Evolutionary conservation across 179 eudicot species (phyloP), one percentile per base, ranked within the genome.

Genomic region (Spergularia azorica): DNA sequence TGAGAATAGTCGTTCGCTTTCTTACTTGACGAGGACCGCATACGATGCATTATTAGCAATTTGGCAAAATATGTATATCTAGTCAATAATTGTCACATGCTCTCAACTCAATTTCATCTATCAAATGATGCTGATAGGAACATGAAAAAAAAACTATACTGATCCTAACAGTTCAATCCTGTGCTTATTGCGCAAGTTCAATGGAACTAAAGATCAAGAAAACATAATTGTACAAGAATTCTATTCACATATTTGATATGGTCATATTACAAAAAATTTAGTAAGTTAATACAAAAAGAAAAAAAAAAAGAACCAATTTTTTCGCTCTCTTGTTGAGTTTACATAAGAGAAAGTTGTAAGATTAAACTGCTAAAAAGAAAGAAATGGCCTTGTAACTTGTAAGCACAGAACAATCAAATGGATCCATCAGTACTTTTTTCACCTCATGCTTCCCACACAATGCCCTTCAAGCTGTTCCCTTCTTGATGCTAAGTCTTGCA

Each of bases 401-500:
- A 26, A 26, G 32, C 32, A 26, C 46, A 66, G 62, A 74, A 48
- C 55, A 65, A 71, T 71, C 51, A 36, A 59, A n/a, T 50, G 54
- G 50, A 51, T 54, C 50, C 63, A 36, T 26, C 54, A 71, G 51
- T 38, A 62, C 39, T 36, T 36, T 38, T 32, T 12, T 77, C 76
- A 75, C 14, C 60, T 59, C 70, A 75, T 75, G 54, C 54, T 75
- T 54, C 46, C 72, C 21, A 48, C 56, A 66, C 36, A 46, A 0
- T 76, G 68, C 4, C 73, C 76, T 71, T 76, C 73, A 32, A 75
- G 61, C 21, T 70, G 79, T 15, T 76, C 83, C 52, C 77, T 79
- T 48, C 78, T 76, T 11, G 80, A 56, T 46, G 78, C 85, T 62
- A 83, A 79, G 62, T 80, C 84, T 41, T 76, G 78, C 61, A 81